Evolutionary conservation across 768 basidiomycete genomes (phyloP).

Genomic region (Kwoniella heveanensis): DNA sequence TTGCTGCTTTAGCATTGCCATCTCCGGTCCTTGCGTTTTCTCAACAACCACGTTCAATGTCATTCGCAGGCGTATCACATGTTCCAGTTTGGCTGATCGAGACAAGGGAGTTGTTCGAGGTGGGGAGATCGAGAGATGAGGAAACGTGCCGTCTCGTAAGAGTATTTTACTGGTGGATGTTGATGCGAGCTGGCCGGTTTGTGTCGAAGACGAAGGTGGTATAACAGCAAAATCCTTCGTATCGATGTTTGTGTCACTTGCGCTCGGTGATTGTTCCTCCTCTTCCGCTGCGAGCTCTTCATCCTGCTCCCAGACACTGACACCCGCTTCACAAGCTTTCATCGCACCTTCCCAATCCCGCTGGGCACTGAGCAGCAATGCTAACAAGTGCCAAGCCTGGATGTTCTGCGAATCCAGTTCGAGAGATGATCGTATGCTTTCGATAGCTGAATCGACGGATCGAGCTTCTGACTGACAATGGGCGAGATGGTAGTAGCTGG

Average conservation of each 20-base stretch:
- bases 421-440: constrained; percentile 70
- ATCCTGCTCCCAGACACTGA: constrained; percentile 63
- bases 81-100: constrained; percentile 68
- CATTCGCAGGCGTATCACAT: constrained; percentile 81
- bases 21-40: constrained; percentile 79
- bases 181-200: not conserved
- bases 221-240: constrained; percentile 39
- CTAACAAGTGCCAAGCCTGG: constrained; percentile 88
- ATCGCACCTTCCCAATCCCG: constrained; percentile 79
- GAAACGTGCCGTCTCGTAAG: constrained; percentile 21
- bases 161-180: constrained; percentile 1
- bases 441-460: constrained; percentile 69
- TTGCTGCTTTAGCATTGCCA: constrained; percentile 76
- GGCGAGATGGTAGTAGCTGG: constrained; percentile 76
- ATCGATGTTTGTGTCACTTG: constrained; percentile 22
- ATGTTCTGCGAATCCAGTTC: constrained; percentile 66
- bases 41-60: constrained; percentile 80
- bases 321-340: constrained; percentile 76
- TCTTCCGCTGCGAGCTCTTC: constrained; percentile 55
- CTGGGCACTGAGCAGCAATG: constrained; percentile 72
- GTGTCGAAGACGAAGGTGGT: not conserved
- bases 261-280: not conserved
- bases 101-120: constrained; percentile 57
- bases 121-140: constrained; percentile 57
- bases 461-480: constrained; percentile 70